Base-by-base conservation (phyloP, 371 early-diverging fungal genomes). In the Batrachochytrium dendrobatidis region DNA sequence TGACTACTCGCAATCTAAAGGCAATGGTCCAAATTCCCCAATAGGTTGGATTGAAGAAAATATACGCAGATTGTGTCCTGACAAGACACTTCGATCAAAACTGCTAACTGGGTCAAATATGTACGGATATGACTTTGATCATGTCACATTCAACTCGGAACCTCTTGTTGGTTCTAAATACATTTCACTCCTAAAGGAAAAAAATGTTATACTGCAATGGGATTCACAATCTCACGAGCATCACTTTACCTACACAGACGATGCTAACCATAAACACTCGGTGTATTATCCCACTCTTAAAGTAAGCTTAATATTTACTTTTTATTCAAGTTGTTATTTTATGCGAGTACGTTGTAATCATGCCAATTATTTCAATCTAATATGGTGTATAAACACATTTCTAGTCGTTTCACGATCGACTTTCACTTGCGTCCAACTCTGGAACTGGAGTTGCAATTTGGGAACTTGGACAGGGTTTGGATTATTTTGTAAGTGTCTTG, bases 391-490 rank as follows among this genome's bases (percentile, higher is more conserved):
- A n/a, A n/a, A n/a, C n/a, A n/a, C n/a, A n/a, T n/a, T n/a, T 28
- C 20, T 28, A 49, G 78, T 81, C 77, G 44, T 65, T 84, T 29
- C 57, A 73, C 51, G 62, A 59, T 28, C 70, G 85, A 30, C 22
- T 82, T 18, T 64, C 70, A 15, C 45, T 81, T 31, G 77, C 81
- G 7, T 74, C 81, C 59, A 81, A 82, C 64, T 73, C 79, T 60
- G 75, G 73, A 22, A 73, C 76, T 20, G 83, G 85, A 3, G 31
- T 85, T 5, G 68, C 79, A 8, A 32, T 85, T n/a, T 85, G 85
- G 83, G 85, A 84, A 67, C 71, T 84, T 46, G 85, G 85, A 1
- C 85, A 84, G 63, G 85, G 85, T 0, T 63, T 84, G 45, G 85
- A 84, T 68, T 80, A 77, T 57, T 84, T 77, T 68, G 50, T 49